Base-by-base conservation (phyloP, 495 filamentous ascomycete genomes). In the Pseudevernia furfuracea region DNA sequence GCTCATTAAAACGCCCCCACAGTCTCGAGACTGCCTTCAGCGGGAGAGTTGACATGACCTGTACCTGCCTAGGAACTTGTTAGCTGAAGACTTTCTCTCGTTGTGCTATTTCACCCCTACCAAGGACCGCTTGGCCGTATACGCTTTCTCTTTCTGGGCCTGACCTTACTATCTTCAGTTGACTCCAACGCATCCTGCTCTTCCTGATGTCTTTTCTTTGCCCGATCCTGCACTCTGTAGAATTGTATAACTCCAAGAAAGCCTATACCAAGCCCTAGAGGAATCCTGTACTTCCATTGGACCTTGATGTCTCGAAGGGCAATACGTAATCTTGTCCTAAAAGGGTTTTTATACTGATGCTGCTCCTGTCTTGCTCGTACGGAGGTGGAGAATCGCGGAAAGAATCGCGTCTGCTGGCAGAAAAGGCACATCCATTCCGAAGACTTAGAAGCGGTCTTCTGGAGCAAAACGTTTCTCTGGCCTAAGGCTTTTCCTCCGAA, bases 1-100 rank as follows among this genome's bases (percentile, higher is more conserved):
- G 77, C 73, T 97, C 94, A 75, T 99, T 99, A 80, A 97, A 96
- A 48, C 80, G 86, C 53, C 94, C 94, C 94, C 94, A 99, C 66
- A 96, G 69, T 34, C 95, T 85, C 14, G 92, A 96, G 61, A 97
- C 81, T 44, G 90, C 92, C 75, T 99, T 99, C 64, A 99, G 77
- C 30, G 94, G 94, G 58, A 99, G 78, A 0, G 93, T 97, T 21
- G 91, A 95, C 88, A 99, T 96, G 69, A 97, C 82, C 73, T 96
- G 91, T 30, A 99, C 89, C 71, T 95, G 90, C 92, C 88, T 90
- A 65, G 14, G 49, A 66, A 43, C 12, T 15, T 34, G 43, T 52
- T n/a, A 63, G 41, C 41, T 28, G 59, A 19, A 25, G 25, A 64
- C 67, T 52, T 69, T 41, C 49, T 46, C 48, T 59, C 44, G 21